Base-by-base conservation (phyloP, 345 rosid genomes). In the Raphanus sativus region DNA sequence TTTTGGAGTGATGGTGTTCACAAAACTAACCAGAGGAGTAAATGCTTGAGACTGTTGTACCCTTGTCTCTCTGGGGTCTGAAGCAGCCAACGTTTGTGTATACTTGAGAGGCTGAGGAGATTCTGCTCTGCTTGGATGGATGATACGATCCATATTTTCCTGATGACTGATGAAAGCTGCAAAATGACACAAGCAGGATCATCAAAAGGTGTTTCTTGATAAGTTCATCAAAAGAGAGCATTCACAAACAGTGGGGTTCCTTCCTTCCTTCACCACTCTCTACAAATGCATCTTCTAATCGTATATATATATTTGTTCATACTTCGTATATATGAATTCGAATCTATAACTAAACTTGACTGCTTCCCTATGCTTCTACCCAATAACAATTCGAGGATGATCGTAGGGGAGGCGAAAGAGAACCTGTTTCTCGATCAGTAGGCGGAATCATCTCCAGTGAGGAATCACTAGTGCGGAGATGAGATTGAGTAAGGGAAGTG, bases 161-260 rank as follows among this genome's bases (percentile, higher is more conserved):
- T 61, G 81, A 2, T 45, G 74, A 66, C 9, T 40, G 13, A 86
- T 17, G 69, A 74, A 74, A 83, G 52, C 95, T 85, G 89, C 79
- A 81, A 24, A 81, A 24, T 70, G 1, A 48, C 73, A 80, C 70
- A 80, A 69, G 15, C 8, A 63, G 60, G 55, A 40, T 69, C 79
- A 36, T 67, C 17, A 58, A 33, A 48, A 55, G 36, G 15, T 61
- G 25, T 45, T 28, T 36, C 64, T 45, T 59, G 8, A 56, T 21
- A 45, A 52, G 11, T n/a, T n/a, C n/a, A n/a, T n/a, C n/a, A n/a
- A n/a, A n/a, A n/a, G n/a, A n/a, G 21, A 21, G 21, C 21, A 21
- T 1, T 21, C 21, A 21, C 21, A 21, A 21, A 21, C 21, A 21
- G 21, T 21, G 21, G 21, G 21, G 21, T 21, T 6, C 17, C 59